Evolutionary conservation across 2,329 filamentous ascomycete species (phyloP).

Genomic region (Thielaviopsis euricoi): DNA sequence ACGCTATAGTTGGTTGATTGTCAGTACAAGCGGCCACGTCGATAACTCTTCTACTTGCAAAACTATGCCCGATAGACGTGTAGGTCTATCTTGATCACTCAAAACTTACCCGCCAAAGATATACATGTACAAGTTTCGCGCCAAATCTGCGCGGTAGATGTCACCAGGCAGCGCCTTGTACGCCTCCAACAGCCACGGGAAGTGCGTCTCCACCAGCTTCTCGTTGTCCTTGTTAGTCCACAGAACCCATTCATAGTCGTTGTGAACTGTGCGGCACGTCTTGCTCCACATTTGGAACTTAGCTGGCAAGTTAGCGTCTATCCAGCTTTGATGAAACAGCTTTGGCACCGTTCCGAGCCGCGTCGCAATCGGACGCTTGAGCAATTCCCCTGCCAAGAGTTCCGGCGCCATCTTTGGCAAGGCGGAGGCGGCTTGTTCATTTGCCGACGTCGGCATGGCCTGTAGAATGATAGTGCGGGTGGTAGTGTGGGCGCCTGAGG

Average conservation of each 20-base stretch:
- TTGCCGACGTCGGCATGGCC: not conserved
- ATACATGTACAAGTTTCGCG: slow-evolving; percentile 22
- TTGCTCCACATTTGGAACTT: slow-evolving; percentile 19
- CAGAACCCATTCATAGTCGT: slow-evolving; percentile 21
- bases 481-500: not conserved
- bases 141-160: slow-evolving; percentile 20
- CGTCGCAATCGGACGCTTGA: slow-evolving; percentile 6
- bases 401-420: not conserved
- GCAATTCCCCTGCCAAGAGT: slow-evolving; percentile 6
- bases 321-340: slow-evolving; percentile 18
- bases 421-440: not conserved
- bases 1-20: slow-evolving; percentile 12
- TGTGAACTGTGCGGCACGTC: slow-evolving; percentile 17
- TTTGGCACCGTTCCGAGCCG: slow-evolving; percentile 21
- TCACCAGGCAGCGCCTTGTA: slow-evolving; percentile 18
- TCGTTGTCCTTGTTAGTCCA: slow-evolving; percentile 23
- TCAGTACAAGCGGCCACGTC: not conserved
- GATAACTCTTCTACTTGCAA: not conserved
- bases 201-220: slow-evolving; percentile 18
- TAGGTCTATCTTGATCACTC: not conserved
- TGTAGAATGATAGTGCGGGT: not conserved
- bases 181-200: slow-evolving; percentile 18
- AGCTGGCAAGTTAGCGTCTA: slow-evolving; percentile 14
- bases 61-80: too few relatives aligned
- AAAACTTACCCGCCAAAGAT: slow-evolving; percentile 19